A percentile compares a stretch with the other conserved stretches of the same genome.
phyloP scores from a whole-genome alignment of 805 yeast species.

The Candida andamanensis region DNA sequence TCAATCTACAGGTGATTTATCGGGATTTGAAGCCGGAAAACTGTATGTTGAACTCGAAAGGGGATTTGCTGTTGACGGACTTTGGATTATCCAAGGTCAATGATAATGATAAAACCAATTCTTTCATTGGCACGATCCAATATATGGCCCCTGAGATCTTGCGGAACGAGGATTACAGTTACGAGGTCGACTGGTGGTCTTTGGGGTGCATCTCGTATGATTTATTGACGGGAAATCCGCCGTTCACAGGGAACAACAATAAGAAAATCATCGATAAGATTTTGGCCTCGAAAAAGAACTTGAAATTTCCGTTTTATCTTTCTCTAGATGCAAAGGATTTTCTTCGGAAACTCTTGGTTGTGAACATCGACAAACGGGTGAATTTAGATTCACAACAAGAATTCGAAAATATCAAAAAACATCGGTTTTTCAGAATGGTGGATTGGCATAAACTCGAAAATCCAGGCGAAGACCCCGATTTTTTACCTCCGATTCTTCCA shows the following conservation, averaged over 20 bases:
- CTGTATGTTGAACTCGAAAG: slow-evolving; percentile 38
- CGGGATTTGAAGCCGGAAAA: slow-evolving; percentile 43
- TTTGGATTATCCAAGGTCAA: slow-evolving; percentile 39
- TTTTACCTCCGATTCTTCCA: slow-evolving; percentile 39
- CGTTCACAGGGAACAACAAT: slow-evolving; percentile 39
- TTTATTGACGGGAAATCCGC: slow-evolving; percentile 41
- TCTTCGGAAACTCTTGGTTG: slow-evolving; percentile 31
- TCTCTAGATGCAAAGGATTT: slow-evolving; percentile 40
- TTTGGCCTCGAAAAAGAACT: slow-evolving; percentile 24
- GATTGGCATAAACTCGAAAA: slow-evolving; percentile 33
- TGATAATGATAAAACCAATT: slow-evolving; percentile 17
- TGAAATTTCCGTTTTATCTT: slow-evolving; percentile 37
- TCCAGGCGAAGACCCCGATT: slow-evolving; percentile 5
- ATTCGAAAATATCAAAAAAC: slow-evolving; percentile 28
- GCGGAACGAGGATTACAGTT: slow-evolving; percentile 36
- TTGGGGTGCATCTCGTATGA: slow-evolving; percentile 42
- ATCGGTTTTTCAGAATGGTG: slow-evolving; percentile 35
- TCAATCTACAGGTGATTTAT: slow-evolving; percentile 34
- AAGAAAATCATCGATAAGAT: slow-evolving; percentile 37
- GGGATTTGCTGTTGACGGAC: slow-evolving; percentile 40
- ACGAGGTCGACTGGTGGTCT: slow-evolving; percentile 45
- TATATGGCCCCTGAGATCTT: slow-evolving; percentile 47
- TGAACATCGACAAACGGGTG: slow-evolving; percentile 32
- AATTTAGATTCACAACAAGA: slow-evolving; percentile 29
- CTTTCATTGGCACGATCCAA: slow-evolving; percentile 42